A percentile compares a stretch with the other conserved stretches of the same genome.
phyloP scores from a whole-genome alignment of 805 yeast genomes.

The Kazachstania martiniae region DNA sequence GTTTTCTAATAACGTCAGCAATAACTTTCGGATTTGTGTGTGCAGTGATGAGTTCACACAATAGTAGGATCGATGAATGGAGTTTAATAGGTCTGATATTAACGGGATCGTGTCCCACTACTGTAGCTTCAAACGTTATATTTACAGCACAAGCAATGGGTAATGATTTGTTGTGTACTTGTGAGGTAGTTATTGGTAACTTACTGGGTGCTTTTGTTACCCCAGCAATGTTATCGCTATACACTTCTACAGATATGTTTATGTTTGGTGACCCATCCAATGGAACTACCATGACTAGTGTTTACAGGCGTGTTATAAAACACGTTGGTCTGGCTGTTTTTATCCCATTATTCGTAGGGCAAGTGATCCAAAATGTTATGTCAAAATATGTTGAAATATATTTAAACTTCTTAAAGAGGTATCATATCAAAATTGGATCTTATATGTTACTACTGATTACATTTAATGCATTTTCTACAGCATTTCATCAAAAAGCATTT shows the following conservation, averaged over 20 bases:
- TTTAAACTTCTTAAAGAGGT: constrained; percentile 14
- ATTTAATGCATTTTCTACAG: constrained; percentile 76
- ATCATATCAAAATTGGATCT: constrained; percentile 53
- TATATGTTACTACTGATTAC: constrained; percentile 69
- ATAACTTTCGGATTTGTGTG: constrained; percentile 63
- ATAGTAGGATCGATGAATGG: constrained; percentile 59
- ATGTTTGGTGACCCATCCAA: constrained; percentile 71
- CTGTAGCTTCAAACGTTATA: constrained; percentile 84
- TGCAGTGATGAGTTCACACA: constrained; percentile 50
- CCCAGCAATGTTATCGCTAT: constrained; percentile 76
- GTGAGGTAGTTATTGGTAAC: constrained; percentile 82
- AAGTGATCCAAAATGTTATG: constrained; percentile 58
- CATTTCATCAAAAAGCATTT: constrained; percentile 76
- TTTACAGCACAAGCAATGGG: constrained; percentile 86
- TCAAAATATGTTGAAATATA: constrained; percentile 35
- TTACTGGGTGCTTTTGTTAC: constrained; percentile 78
- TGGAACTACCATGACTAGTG: constrained; percentile 37
- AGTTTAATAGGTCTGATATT: constrained; percentile 71
- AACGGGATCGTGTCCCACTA: constrained; percentile 83
- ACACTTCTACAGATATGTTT: constrained; percentile 43
- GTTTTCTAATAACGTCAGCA: constrained; percentile 61
- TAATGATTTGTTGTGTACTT: constrained; percentile 62
- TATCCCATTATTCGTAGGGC: constrained; percentile 83
- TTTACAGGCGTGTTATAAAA: constrained; percentile 73
- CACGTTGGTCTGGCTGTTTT: constrained; percentile 79